Conservation (phyloP, 1,284 basidiomycete species). For the Caloboletus firmus region DNA sequence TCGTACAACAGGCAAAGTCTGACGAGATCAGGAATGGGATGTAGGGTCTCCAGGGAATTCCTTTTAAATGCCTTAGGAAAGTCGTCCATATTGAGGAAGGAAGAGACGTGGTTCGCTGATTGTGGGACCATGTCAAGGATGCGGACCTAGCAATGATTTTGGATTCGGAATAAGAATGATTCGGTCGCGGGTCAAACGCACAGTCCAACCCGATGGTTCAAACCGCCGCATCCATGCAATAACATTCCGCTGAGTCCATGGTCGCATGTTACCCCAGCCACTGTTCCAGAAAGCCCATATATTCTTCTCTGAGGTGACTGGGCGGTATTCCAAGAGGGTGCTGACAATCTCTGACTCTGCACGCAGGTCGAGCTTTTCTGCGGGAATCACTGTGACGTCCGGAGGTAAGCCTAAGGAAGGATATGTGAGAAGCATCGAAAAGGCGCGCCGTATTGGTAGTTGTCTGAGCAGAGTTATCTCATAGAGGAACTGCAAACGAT, state of each 20-base stretch:
- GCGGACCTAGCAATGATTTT: conserved; percentile 1
- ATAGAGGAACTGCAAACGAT: no score
- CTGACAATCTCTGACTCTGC: neutral
- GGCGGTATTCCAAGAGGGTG: neutral
- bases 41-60: neutral
- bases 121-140: conserved; percentile 3
- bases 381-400: neutral
- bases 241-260: conserved; percentile 9
- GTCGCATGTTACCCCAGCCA: conserved; percentile 5
- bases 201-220: conserved; percentile 7
- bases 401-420: neutral
- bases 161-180: neutral
- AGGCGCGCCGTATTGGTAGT: no score
- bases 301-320: conserved; percentile 9
- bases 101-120: conserved; percentile 5
- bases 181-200: neutral
- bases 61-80: conserved; percentile 4
- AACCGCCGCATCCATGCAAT: conserved; percentile 12
- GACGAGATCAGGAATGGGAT: conserved; percentile 2
- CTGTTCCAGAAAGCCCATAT: conserved; percentile 9
- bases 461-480: no score
- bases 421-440: no score
- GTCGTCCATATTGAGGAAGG: neutral
- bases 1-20: conserved; percentile 7
- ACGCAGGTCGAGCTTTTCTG: conserved; percentile 2